Conservation (phyloP, 2,329 filamentous ascomycete genomes). For the Beauveria sp. region DNA sequence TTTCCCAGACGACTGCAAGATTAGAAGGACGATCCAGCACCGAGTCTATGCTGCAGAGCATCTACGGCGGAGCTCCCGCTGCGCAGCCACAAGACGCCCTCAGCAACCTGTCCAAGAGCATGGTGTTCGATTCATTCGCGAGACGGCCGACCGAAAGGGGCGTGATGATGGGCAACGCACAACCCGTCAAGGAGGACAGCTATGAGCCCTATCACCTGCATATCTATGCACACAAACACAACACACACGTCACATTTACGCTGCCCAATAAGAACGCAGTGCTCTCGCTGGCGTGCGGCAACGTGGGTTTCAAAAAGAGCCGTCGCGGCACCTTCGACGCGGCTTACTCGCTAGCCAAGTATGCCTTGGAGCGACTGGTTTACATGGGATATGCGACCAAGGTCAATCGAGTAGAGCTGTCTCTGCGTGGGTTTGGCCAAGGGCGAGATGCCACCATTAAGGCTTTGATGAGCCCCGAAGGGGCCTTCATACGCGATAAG, state of each 20-base stretch:
- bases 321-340: conserved; percentile 80
- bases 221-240: conserved; percentile 83
- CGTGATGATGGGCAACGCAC: conserved; percentile 19
- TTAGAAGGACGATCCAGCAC: conserved; percentile 17
- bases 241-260: conserved; percentile 87
- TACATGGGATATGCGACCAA: conserved; percentile 70
- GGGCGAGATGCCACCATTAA: conserved; percentile 87
- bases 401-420: conserved; percentile 70
- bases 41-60: conserved; percentile 25
- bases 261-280: conserved; percentile 73
- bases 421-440: conserved; percentile 75
- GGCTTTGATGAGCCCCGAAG: conserved; percentile 79
- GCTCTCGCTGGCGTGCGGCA: conserved; percentile 72
- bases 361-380: conserved; percentile 75
- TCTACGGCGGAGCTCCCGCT: conserved; percentile 22
- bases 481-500: conserved; percentile 63
- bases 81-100: conserved; percentile 22
- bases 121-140: conserved; percentile 30
- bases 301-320: conserved; percentile 84
- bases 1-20: conserved; percentile 30
- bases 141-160: conserved; percentile 27
- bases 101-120: conserved; percentile 28
- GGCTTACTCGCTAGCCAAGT: conserved; percentile 80
- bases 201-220: conserved; percentile 75
- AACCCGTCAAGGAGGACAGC: conserved; percentile 26